A percentile compares a stretch with the other conserved stretches of the same genome.
Conservation (phyloP, 2,329 filamentous ascomycete species). For the Aspergillus tanneri region DNA sequence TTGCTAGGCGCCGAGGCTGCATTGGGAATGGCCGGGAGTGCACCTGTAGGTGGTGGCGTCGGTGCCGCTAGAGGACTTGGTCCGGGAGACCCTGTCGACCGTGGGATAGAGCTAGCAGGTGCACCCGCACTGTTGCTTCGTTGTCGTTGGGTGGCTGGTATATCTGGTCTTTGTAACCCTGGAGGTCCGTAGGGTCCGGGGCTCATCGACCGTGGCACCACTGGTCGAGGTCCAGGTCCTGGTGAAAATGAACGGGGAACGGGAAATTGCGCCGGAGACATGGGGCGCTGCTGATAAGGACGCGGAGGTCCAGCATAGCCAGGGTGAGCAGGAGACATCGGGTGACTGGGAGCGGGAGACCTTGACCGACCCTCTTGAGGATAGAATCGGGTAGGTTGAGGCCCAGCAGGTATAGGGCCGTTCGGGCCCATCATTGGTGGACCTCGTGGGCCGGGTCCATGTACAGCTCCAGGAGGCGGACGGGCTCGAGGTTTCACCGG, state of each 20-base stretch:
- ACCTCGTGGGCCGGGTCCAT: slow-evolving; percentile 31
- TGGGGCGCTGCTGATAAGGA: slow-evolving; percentile 28
- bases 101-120: slow-evolving; percentile 25
- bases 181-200: slow-evolving; percentile 46
- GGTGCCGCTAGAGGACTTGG: slow-evolving; percentile 31
- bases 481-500: slow-evolving; percentile 79
- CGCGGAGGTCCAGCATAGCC: slow-evolving; percentile 29
- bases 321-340: slow-evolving; percentile 23
- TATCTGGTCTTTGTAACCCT: slow-evolving; percentile 42
- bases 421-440: slow-evolving; percentile 37
- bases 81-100: slow-evolving; percentile 16
- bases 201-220: slow-evolving; percentile 36
- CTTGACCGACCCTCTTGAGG: slow-evolving; percentile 42
- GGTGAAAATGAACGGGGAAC: slow-evolving; percentile 39
- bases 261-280: slow-evolving; percentile 38
- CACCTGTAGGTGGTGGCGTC: slow-evolving; percentile 37
- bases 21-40: slow-evolving; percentile 45
- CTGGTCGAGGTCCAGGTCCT: slow-evolving; percentile 24
- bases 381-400: slow-evolving; percentile 36
- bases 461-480: slow-evolving; percentile 34
- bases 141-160: slow-evolving; percentile 38
- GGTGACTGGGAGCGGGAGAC: slow-evolving; percentile 46
- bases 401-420: slow-evolving; percentile 31
- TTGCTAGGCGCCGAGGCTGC: slow-evolving; percentile 35
- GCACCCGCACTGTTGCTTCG: slow-evolving; percentile 47